A percentile compares a stretch with the other conserved stretches of the same genome.
Conservation (phyloP, 495 filamentous ascomycete genomes). For the Trichoderma virens region DNA sequence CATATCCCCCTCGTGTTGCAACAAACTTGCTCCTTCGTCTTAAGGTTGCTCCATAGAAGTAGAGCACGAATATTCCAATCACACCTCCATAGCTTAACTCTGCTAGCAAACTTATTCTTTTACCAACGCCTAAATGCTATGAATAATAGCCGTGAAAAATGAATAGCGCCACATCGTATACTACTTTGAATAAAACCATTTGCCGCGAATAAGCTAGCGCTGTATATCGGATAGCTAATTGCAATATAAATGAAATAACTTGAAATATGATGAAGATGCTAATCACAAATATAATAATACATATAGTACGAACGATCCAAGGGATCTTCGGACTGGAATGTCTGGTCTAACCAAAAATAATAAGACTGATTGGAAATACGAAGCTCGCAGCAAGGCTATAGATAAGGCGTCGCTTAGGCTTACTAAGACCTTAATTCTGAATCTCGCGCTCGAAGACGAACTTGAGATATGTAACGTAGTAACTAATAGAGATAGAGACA, state of each 20-base stretch:
- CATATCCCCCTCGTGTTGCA: not conserved
- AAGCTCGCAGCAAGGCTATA: conserved; percentile 48
- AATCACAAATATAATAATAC: conserved; percentile 45
- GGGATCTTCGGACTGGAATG: conserved; percentile 35
- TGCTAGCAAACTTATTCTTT: conserved; percentile 47
- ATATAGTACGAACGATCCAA: conserved; percentile 55
- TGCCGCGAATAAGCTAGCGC: conserved; percentile 52
- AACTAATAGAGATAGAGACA: conserved; percentile 43
- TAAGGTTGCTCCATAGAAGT: conserved; percentile 42
- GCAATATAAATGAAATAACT: conserved; percentile 61
- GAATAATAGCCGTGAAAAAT: conserved; percentile 52
- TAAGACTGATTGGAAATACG: conserved; percentile 49
- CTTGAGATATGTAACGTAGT: conserved; percentile 46
- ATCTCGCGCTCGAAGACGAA: conserved; percentile 40
- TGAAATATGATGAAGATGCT: conserved; percentile 41
- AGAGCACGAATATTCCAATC: conserved; percentile 49
- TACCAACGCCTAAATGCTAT: conserved; percentile 48
- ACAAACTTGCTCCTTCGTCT: conserved; percentile 39
- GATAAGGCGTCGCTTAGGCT: conserved; percentile 45
- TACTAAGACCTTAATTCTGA: conserved; percentile 31
- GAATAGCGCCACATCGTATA: conserved; percentile 48
- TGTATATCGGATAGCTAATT: conserved; percentile 55
- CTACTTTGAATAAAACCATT: conserved; percentile 51
- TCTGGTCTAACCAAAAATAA: conserved; percentile 55
- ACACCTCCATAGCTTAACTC: conserved; percentile 48